Evolutionary conservation across 163 green algal species (phyloP).

Genomic region (Scenedesmus sp.): DNA sequence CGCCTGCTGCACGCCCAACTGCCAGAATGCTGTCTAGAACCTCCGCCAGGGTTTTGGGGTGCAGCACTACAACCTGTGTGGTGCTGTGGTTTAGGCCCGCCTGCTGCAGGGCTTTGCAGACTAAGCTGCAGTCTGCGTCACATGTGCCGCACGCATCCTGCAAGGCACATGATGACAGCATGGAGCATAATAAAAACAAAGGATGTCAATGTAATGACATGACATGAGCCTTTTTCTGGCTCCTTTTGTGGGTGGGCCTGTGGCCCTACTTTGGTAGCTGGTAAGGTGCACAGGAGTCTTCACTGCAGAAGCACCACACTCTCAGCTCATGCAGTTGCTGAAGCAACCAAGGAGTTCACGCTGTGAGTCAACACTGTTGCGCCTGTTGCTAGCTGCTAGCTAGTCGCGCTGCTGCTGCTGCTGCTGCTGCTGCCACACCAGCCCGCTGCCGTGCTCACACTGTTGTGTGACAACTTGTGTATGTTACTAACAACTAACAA

Average conservation of each 20-base stretch:
- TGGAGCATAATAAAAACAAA: background rate
- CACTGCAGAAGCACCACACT: no score
- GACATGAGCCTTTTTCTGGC: no score
- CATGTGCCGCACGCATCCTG: slow-evolving; percentile 47
- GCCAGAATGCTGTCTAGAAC: slow-evolving; percentile 14
- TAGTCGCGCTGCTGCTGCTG: no score
- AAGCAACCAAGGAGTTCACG: no score
- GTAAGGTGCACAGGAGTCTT: no score
- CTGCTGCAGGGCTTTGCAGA: slow-evolving; percentile 25
- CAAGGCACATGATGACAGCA: background rate
- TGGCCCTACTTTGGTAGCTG: no score
- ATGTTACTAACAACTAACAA: background rate
- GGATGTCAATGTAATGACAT: no score
- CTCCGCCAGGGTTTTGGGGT: slow-evolving; percentile 38
- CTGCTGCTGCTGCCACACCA: no score
- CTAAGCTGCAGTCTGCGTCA: slow-evolving; percentile 20
- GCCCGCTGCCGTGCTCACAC: background rate
- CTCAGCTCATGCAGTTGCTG: no score
- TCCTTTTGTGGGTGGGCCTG: no score
- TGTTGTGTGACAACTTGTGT: background rate
- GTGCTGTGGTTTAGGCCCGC: background rate
- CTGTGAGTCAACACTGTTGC: no score
- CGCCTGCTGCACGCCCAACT: slow-evolving; percentile 23
- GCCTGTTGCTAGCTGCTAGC: no score
- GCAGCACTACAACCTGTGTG: slow-evolving; percentile 34